Evolutionary conservation across 2,329 filamentous ascomycete genomes (phyloP).

Genomic region (Ophiostoma australiae): DNA sequence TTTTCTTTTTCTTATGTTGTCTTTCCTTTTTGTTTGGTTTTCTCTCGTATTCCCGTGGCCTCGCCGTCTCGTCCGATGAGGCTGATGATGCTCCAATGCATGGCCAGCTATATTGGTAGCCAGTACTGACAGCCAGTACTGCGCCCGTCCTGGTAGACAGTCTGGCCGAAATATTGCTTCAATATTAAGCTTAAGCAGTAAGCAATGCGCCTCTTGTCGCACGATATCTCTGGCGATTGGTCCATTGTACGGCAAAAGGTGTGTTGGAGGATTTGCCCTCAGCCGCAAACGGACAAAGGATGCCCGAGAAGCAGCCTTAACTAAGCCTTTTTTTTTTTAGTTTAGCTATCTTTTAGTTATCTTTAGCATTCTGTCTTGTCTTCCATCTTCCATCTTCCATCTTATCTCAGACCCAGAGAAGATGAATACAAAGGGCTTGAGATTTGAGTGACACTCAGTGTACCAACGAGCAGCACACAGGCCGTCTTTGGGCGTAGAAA

Average conservation of each 20-base stretch:
- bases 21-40: neutral
- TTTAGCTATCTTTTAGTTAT: no score
- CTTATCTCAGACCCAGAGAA: no score
- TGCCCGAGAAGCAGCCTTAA: neutral
- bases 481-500: no score
- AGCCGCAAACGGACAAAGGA: constrained; percentile 11
- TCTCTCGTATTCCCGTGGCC: neutral
- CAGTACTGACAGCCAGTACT: no score
- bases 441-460: neutral
- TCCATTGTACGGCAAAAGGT: neutral
- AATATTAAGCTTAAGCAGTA: neutral
- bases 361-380: no score
- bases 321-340: neutral
- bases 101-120: neutral
- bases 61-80: neutral
- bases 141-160: no score
- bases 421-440: no score
- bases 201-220: neutral
- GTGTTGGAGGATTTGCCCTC: constrained; percentile 8
- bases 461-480: no score
- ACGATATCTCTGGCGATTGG: neutral
- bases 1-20: no score
- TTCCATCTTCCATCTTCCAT: no score
- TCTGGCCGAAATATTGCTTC: neutral
- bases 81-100: neutral